A percentile compares a stretch with the other conserved stretches of the same genome.
Evolutionary conservation across 805 yeast genomes (phyloP).

Genomic region (Komagataella populi): DNA sequence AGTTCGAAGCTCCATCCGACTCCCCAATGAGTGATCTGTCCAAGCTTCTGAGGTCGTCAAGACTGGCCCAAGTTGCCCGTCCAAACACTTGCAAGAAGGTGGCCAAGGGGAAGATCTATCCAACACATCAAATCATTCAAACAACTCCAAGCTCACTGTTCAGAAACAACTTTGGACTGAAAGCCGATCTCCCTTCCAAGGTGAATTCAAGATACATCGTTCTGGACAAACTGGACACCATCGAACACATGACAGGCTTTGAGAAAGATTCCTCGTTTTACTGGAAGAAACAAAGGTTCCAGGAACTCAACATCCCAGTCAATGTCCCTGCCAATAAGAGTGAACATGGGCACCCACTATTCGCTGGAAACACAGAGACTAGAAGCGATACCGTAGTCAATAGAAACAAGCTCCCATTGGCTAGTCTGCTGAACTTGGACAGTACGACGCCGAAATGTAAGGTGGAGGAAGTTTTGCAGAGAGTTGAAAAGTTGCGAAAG

Average conservation of each 20-base stretch:
- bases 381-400: neutral
- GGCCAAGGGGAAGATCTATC: slow-evolving; percentile 20
- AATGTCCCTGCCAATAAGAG: slow-evolving; percentile 9
- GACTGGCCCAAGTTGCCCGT: slow-evolving; percentile 19
- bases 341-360: slow-evolving; percentile 5
- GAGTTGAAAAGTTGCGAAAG: slow-evolving; percentile 31
- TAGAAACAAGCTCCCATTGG: slow-evolving; percentile 1
- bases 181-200: slow-evolving; percentile 53
- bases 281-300: slow-evolving; percentile 51
- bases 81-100: slow-evolving; percentile 13
- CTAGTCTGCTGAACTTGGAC: slow-evolving; percentile 17
- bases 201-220: slow-evolving; percentile 46
- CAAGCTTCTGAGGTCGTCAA: slow-evolving; percentile 11
- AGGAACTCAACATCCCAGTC: slow-evolving; percentile 47
- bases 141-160: slow-evolving; percentile 51
- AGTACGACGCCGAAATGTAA: slow-evolving; percentile 13
- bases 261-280: slow-evolving; percentile 48
- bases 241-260: slow-evolving; percentile 56
- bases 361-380: slow-evolving; percentile 1
- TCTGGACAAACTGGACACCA: slow-evolving; percentile 52
- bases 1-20: neutral
- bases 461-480: slow-evolving; percentile 20
- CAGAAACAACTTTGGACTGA: slow-evolving; percentile 68
- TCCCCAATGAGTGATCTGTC: neutral
- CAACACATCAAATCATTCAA: slow-evolving; percentile 63